Conservation (phyloP, 768 basidiomycete genomes). For the Favolaschia claudopus region DNA sequence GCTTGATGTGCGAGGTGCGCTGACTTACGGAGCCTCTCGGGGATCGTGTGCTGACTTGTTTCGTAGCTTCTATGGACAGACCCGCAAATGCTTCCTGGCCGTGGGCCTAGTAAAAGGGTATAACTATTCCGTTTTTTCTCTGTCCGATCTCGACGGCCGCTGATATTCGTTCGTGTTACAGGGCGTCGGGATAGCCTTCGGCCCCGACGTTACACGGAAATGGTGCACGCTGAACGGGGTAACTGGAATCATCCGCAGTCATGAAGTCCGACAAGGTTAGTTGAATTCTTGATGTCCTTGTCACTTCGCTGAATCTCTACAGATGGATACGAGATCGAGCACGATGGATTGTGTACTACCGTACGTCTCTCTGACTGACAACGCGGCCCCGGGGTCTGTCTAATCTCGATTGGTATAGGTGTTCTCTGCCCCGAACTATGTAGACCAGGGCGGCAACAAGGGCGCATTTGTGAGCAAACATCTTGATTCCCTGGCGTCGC, state of each 20-base stretch:
- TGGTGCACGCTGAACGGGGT: constrained; percentile 92
- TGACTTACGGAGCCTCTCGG: not conserved
- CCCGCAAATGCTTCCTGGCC: constrained; percentile 86
- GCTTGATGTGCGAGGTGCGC: constrained; percentile 84
- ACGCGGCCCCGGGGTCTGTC: constrained; percentile 19
- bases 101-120: constrained; percentile 96
- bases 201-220: constrained; percentile 88
- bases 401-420: constrained; percentile 54
- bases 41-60: not conserved
- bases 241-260: constrained; percentile 90
- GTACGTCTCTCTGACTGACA: constrained; percentile 46
- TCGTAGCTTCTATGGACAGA: constrained; percentile 94
- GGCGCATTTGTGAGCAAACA: constrained; percentile 74
- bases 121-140: constrained; percentile 30
- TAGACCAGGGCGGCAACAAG: constrained; percentile 91
- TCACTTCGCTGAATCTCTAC: constrained; percentile 11
- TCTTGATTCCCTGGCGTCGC: not conserved
- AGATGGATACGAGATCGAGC: constrained; percentile 96
- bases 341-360: constrained; percentile 93
- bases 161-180: constrained; percentile 35
- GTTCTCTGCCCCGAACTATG: constrained; percentile 95
- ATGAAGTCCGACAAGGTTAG: constrained; percentile 93
- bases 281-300: constrained; percentile 14
- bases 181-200: constrained; percentile 97
- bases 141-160: constrained; percentile 16